Conservation (phyloP, 495 filamentous ascomycete genomes). For the Aspergillus sclerotioniger region DNA sequence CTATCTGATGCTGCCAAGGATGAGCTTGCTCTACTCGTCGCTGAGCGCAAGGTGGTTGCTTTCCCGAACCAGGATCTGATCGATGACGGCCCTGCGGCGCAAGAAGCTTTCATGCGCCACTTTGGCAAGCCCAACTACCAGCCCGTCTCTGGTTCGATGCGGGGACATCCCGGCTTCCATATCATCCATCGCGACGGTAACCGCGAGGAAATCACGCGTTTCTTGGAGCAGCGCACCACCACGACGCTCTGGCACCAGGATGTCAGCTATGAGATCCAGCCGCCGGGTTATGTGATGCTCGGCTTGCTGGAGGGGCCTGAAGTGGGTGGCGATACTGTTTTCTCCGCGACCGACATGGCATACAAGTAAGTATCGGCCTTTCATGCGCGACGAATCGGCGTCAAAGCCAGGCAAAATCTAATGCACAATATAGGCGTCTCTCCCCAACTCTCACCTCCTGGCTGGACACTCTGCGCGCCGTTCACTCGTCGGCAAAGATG, state of each 20-base stretch:
- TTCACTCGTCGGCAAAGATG: conserved; percentile 74
- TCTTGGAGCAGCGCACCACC: conserved; percentile 53
- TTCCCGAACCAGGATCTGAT: conserved; percentile 73
- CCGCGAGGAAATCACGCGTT: conserved; percentile 51
- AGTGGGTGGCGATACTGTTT: conserved; percentile 74
- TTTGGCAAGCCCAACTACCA: conserved; percentile 63
- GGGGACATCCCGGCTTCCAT: conserved; percentile 56
- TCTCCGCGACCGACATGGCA: conserved; percentile 71
- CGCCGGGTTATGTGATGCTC: conserved; percentile 58
- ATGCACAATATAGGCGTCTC: conserved; percentile 40
- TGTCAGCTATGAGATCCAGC: conserved; percentile 59
- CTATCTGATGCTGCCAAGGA: conserved; percentile 70
- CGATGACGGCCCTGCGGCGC: conserved; percentile 62
- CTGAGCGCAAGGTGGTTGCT: conserved; percentile 74
- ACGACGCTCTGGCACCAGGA: conserved; percentile 61
- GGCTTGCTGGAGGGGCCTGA: conserved; percentile 55
- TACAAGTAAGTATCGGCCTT: conserved; percentile 53
- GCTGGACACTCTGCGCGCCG: conserved; percentile 67
- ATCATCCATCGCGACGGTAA: conserved; percentile 62
- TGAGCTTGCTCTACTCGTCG: conserved; percentile 72
- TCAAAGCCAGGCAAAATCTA: conserved; percentile 7
- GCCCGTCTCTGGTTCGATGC: conserved; percentile 53
- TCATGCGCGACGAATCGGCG: not conserved
- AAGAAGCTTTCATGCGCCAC: conserved; percentile 56
- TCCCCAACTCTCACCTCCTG: conserved; percentile 68